Conservation (phyloP, 352 stramenopile species). For the Globisporangium heterothallicum region DNA sequence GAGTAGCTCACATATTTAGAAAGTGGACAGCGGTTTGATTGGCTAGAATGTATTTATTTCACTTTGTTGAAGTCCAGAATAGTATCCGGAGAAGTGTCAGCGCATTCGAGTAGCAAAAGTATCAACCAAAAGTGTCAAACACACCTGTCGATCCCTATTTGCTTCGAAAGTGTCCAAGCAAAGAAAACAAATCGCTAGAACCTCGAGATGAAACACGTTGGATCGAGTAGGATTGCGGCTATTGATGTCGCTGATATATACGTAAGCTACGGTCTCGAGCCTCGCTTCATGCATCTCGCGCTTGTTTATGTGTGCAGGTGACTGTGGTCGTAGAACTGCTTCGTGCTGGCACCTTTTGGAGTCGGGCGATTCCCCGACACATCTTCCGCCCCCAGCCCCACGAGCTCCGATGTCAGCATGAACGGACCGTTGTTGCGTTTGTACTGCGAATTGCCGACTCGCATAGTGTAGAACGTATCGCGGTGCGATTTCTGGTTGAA, state of each 20-base stretch:
- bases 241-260: not conserved
- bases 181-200: too few species aligned
- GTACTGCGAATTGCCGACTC: conserved; percentile 67
- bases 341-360: conserved; percentile 72
- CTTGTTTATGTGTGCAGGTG: conserved; percentile 43
- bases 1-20: too few species aligned
- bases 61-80: too few species aligned
- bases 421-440: conserved; percentile 78
- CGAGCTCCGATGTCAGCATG: conserved; percentile 68
- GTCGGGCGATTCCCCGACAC: conserved; percentile 52
- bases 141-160: too few species aligned
- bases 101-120: not conserved
- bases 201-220: too few species aligned
- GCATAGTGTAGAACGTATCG: conserved; percentile 82
- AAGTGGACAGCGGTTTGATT: not conserved
- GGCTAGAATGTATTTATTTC: not conserved
- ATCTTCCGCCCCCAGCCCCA: conserved; percentile 61
- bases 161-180: too few species aligned
- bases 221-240: not conserved
- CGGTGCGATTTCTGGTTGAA: conserved; percentile 82
- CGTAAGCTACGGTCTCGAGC: too few species aligned
- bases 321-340: conserved; percentile 81
- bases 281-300: too few species aligned
- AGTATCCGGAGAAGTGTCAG: not conserved
- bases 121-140: too few species aligned